Conservation (phyloP, 495 filamentous ascomycete genomes). For the Penicillium silybi region DNA sequence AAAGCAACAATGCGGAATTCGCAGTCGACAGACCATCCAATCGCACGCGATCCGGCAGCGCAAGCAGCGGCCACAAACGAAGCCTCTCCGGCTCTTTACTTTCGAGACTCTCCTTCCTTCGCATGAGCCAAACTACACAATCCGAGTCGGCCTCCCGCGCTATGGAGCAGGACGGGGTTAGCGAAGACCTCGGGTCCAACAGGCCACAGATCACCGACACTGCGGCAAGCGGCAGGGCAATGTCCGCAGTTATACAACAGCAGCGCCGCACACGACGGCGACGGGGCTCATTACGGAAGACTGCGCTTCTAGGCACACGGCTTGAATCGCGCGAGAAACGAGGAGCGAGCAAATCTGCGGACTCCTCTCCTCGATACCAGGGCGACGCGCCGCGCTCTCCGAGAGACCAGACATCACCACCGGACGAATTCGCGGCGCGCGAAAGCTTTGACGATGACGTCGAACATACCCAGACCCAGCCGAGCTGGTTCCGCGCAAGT, state of each 20-base stretch:
- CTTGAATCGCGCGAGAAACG: constrained; percentile 48
- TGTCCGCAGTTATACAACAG: constrained; percentile 55
- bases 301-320: constrained; percentile 69
- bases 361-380: constrained; percentile 28
- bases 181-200: constrained; percentile 29
- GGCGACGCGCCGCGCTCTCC: constrained; percentile 9
- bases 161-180: constrained; percentile 39
- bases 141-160: constrained; percentile 35
- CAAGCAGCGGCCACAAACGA: constrained; percentile 55
- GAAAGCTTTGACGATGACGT: constrained; percentile 20
- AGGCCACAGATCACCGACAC: constrained; percentile 16
- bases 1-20: constrained; percentile 24
- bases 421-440: constrained; percentile 13
- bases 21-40: constrained; percentile 27
- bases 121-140: constrained; percentile 43
- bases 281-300: constrained; percentile 74
- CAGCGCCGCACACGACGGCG: constrained; percentile 69
- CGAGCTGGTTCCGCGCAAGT: constrained; percentile 26
- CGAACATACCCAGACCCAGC: constrained; percentile 4
- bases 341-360: constrained; percentile 22
- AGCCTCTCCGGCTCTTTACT: constrained; percentile 61
- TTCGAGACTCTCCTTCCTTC: constrained; percentile 52
- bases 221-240: constrained; percentile 42
- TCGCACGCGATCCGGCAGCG: constrained; percentile 37
- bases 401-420: constrained; percentile 15